These are phyloP conservation scores for Sporothrix brunneoviolacea DNA, from an alignment of 2,329 filamentous ascomycete species.

Conservation along the genomic window DNA sequence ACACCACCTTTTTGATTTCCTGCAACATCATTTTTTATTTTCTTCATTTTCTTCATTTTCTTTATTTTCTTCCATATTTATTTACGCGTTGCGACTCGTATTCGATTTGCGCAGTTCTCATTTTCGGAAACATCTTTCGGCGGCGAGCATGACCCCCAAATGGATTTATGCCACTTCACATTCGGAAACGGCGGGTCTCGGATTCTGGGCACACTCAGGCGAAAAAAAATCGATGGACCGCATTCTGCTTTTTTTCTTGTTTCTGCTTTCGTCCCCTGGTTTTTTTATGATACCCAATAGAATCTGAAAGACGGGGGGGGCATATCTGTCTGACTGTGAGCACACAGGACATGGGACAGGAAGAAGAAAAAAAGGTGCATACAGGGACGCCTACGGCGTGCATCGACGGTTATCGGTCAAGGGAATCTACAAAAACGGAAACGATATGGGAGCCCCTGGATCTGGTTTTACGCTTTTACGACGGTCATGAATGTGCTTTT, in stretches of 20 bases:
- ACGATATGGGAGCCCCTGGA: slow-evolving; percentile 21
- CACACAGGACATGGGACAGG: slow-evolving; percentile 14
- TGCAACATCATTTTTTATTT: slow-evolving; percentile 19
- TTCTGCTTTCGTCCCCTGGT: slow-evolving; percentile 28
- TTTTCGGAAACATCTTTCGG: slow-evolving; percentile 25
- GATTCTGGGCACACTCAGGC: slow-evolving; percentile 29
- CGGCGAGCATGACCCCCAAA: slow-evolving; percentile 31
- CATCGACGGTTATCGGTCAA: slow-evolving; percentile 25
- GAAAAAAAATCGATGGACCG: slow-evolving; percentile 28
- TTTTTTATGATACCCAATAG: slow-evolving; percentile 35
- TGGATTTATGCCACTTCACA: slow-evolving; percentile 22
- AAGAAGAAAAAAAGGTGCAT: slow-evolving; percentile 17
- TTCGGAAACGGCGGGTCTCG: slow-evolving; percentile 29
- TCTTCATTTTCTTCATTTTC: slow-evolving; percentile 13
- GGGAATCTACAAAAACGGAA: slow-evolving; percentile 22
- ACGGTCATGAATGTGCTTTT: slow-evolving; percentile 35
- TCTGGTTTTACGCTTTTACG: slow-evolving; percentile 29
- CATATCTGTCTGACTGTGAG: slow-evolving; percentile 21
- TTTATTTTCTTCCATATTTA: slow-evolving; percentile 4
- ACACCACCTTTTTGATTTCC: slow-evolving; percentile 13
- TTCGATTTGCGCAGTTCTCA: slow-evolving; percentile 16
- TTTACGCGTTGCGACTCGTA: slow-evolving; percentile 4
- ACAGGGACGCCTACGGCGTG: slow-evolving; percentile 23
- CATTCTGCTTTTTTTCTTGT: slow-evolving; percentile 26
- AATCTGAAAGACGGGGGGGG: slow-evolving; percentile 26